phyloP scores from a whole-genome alignment of 2,329 filamentous ascomycete species.

The Colletotrichum lini region DNA sequence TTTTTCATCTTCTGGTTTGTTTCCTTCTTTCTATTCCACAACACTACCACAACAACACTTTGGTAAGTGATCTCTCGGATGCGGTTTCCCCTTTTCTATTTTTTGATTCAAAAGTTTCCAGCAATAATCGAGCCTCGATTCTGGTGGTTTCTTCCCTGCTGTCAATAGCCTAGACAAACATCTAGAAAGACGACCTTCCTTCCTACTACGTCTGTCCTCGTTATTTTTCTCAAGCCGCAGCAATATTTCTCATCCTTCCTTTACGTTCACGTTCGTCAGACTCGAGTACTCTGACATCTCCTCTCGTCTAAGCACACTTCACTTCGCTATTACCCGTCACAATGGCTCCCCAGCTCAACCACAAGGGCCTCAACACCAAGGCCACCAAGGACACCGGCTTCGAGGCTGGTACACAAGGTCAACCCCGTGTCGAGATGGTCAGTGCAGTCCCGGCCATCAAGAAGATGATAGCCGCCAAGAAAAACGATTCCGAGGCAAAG shows the following conservation, averaged over 20 bases:
- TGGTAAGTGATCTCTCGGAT: neutral
- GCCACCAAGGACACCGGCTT: neutral
- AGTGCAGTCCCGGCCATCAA: neutral
- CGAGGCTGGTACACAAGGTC: neutral
- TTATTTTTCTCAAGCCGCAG: no score
- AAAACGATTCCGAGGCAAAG: neutral
- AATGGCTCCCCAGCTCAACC: neutral
- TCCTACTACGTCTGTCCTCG: neutral
- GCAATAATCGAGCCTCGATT: no score
- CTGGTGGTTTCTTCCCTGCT: no score
- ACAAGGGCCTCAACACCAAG: neutral
- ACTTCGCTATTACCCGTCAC: neutral
- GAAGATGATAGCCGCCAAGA: neutral
- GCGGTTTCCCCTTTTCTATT: neutral
- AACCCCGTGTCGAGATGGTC: neutral
- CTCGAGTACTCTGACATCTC: neutral
- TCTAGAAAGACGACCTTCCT: neutral
- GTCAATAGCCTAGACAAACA: neutral
- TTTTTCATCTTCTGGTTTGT: neutral
- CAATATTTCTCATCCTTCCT: no score
- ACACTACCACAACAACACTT: neutral
- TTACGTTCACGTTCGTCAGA: no score
- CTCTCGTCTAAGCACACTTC: neutral
- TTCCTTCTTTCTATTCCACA: neutral
- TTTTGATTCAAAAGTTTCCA: no score